Evolutionary conservation across 1,284 basidiomycete genomes (phyloP), one percentile per base, ranked within the genome.

Genomic region (Puccinia coronata): DNA sequence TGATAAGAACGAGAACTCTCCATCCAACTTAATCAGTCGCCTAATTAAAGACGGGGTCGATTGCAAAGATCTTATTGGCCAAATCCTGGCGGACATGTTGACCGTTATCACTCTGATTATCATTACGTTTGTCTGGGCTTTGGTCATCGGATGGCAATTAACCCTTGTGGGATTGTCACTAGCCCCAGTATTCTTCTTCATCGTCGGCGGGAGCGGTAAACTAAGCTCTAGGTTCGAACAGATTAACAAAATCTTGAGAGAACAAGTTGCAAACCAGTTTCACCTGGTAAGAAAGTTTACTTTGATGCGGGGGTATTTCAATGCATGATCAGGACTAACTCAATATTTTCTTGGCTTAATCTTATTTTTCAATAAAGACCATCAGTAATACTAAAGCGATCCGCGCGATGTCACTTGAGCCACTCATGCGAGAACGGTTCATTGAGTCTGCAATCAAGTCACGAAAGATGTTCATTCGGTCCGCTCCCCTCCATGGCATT

Each of bases 21-120:
- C 92, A 0, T 87, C 90, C 6, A 87, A 89, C 11, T 86, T 98
- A n/a, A 91, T 93, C 8, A 93, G 95, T 85, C 88, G 90, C 18
- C 87, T 98, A 80, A 89, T 96, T 87, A 96, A 96, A 87, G 95
- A 98, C 85, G 92, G 91, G 1, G 94, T 98, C 83, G 96, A 98
- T 84, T 93, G 95, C 41, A 88, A 93, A 43, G 89, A 90, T 36
- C 88, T 98, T 51, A 88, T 98, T 81, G 89, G 92, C 1, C 89
- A 91, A 6, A 91, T 96, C 53, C 86, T 93, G 71, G 90, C 91
- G 0, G 92, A 96, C 85, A 88, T 88, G 14, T 84, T 91, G 41
- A 92, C 95, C 11, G 92, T 96, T 16, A 81, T 88, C 1, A 88
- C 92, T 8, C 97, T 99, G 94, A 89, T 98, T 69, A 86, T 88